Evolutionary conservation across 306 rosid genomes (phyloP), one percentile per base, ranked within the genome.

Genomic region (Castanea sativa): DNA sequence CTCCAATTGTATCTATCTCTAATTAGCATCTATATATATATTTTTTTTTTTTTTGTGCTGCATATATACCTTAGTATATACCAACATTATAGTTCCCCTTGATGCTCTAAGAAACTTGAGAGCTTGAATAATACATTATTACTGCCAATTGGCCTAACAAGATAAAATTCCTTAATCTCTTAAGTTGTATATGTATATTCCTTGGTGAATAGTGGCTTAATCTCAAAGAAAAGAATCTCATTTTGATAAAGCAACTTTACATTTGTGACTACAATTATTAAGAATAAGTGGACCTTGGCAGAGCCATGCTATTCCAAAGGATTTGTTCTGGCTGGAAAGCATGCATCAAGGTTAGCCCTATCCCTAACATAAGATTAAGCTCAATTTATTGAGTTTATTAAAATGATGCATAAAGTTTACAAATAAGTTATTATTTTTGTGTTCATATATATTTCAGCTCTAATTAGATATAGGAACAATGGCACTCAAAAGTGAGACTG

Each of bases 181-280:
- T 8, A 33, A 16, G 23, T 32, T 3, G 10, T 67, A 32, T 68
- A 45, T 63, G 55, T 68, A 57, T 65, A 79, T 75, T 82, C 77
- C 23, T 75, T 79, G 20, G 55, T 56, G 79, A 55, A 78, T 79
- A 73, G 25, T 79, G 69, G 41, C 90, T 82, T 69, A 14, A 69
- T 74, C 23, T 65, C 61, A 79, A 90, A 90, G 92, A 67, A 87
- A 88, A 82, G 92, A 85, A 90, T 82, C 75, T 82, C 75, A 79
- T n/a, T 80, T 30, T 69, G 21, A 55, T 55, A 74, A 73, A 73
- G 59, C 79, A 65, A 41, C 79, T 74, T 80, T 56, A 55, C 29
- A 33, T 25, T 73, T 73, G 18, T 73, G 64, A 51, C 33, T 59
- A 73, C 23, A 49, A 41, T 79, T 32, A 35, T 11, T 19, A 74